A percentile compares a stretch with the other conserved stretches of the same genome.
These are phyloP conservation scores for Ophiostoma triangulosporum DNA, from an alignment of 2,329 filamentous ascomycete genomes.

Conservation along the genomic window DNA sequence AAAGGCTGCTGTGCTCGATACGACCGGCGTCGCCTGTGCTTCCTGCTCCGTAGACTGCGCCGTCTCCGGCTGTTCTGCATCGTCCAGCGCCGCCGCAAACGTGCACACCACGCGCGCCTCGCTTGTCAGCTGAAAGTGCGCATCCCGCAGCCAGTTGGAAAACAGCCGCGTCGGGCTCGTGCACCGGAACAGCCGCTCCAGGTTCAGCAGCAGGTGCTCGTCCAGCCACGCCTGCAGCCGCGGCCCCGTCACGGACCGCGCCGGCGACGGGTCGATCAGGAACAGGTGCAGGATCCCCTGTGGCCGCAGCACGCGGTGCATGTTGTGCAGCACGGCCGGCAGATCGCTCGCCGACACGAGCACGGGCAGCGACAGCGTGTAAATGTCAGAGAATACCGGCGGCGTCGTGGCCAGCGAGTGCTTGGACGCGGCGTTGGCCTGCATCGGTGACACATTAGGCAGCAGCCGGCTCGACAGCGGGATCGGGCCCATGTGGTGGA, in stretches of 20 bases:
- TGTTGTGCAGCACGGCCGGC: slow-evolving; percentile 39
- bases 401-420: slow-evolving; percentile 26
- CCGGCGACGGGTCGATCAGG: slow-evolving; percentile 49
- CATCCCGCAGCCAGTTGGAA: slow-evolving; percentile 44
- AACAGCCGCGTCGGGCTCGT: slow-evolving; percentile 45
- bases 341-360: slow-evolving; percentile 43
- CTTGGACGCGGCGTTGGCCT: slow-evolving; percentile 22
- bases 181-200: slow-evolving; percentile 46
- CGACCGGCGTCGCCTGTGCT: neutral
- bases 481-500: slow-evolving; percentile 33
- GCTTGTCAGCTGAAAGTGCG: slow-evolving; percentile 33
- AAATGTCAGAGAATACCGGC: slow-evolving; percentile 33
- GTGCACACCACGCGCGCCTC: slow-evolving; percentile 34
- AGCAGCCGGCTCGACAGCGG: slow-evolving; percentile 26
- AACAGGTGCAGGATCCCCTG: slow-evolving; percentile 45
- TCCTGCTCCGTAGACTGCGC: neutral
- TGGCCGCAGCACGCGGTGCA: slow-evolving; percentile 40
- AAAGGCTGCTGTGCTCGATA: neutral
- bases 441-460: slow-evolving; percentile 27
- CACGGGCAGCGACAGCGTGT: slow-evolving; percentile 42
- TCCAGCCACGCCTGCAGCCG: slow-evolving; percentile 48
- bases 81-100: slow-evolving; percentile 30
- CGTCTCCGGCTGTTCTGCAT: neutral
- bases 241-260: slow-evolving; percentile 41
- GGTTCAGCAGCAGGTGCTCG: slow-evolving; percentile 42